A percentile compares a stretch with the other conserved stretches of the same genome.
Conservation (phyloP, 768 basidiomycete species). For the Mycena latifolia region DNA sequence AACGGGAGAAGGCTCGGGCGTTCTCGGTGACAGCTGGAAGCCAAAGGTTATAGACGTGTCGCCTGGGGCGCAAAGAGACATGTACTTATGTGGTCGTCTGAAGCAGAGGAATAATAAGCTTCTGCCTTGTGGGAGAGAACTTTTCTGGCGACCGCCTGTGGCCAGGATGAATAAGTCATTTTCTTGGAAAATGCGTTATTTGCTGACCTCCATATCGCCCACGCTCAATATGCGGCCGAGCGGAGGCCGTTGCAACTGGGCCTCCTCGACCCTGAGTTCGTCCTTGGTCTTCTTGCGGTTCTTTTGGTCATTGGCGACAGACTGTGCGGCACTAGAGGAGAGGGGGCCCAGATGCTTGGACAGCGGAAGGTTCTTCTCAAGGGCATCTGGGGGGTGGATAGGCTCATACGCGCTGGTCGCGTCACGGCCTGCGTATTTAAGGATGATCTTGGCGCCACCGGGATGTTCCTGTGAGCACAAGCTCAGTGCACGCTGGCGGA, state of each 20-base stretch:
- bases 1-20: constrained; percentile 81
- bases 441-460: constrained; percentile 85
- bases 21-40: constrained; percentile 74
- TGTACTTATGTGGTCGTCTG: constrained; percentile 88
- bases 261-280: constrained; percentile 75
- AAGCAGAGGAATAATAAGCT: constrained; percentile 88
- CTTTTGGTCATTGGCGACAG: constrained; percentile 50
- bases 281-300: constrained; percentile 72
- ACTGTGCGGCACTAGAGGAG: constrained; percentile 56
- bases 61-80: constrained; percentile 22
- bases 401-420: constrained; percentile 84
- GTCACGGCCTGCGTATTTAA: constrained; percentile 88
- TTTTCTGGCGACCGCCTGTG: constrained; percentile 76
- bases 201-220: constrained; percentile 82
- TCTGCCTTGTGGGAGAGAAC: constrained; percentile 81
- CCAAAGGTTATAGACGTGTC: constrained; percentile 25
- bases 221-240: constrained; percentile 79
- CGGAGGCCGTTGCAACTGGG: constrained; percentile 71
- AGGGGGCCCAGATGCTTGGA: constrained; percentile 83
- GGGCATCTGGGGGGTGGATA: constrained; percentile 88
- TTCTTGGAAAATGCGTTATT: constrained; percentile 7
- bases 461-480: constrained; percentile 71
- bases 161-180: constrained; percentile 10
- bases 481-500: constrained; percentile 6
- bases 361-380: constrained; percentile 76